phyloP scores from a whole-genome alignment of 495 filamentous ascomycete species.

The Oidiodendron maius region DNA sequence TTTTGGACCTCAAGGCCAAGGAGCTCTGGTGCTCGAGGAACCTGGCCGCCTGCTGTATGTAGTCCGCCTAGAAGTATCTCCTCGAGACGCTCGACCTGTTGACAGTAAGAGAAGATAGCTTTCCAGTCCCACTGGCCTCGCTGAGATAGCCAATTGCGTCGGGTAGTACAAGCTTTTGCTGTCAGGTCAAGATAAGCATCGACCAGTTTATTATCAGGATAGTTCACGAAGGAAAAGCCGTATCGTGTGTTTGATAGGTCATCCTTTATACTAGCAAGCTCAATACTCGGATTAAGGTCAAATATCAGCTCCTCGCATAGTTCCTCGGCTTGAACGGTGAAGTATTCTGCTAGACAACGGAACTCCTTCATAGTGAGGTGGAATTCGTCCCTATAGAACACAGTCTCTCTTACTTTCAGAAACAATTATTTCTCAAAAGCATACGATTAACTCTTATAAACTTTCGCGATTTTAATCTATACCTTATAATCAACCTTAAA shows the following conservation, averaged over 20 bases:
- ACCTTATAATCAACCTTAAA: too few species aligned
- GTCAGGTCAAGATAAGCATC: too few species aligned
- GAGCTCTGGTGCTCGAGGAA: not conserved
- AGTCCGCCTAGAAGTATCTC: not conserved
- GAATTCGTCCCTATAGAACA: not conserved
- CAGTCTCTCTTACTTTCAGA: too few species aligned
- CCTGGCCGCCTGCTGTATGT: not conserved
- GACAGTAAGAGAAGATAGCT: too few species aligned
- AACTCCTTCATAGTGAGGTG: not conserved
- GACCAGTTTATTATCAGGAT: too few species aligned
- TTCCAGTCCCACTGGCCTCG: too few species aligned
- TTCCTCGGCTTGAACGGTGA: not conserved
- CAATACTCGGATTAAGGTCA: not conserved
- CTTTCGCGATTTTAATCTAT: too few species aligned
- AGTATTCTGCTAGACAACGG: not conserved
- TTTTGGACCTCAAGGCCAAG: not conserved
- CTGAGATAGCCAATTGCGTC: too few species aligned
- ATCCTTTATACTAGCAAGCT: not conserved
- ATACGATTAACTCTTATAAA: too few species aligned
- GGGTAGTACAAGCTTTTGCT: too few species aligned
- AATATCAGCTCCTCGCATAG: not conserved
- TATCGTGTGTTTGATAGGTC: not conserved
- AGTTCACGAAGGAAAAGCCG: too few species aligned
- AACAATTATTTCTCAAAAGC: too few species aligned
- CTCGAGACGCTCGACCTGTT: not conserved